Conservation (phyloP, 306 rosid genomes). For the Quercus ilex region DNA sequence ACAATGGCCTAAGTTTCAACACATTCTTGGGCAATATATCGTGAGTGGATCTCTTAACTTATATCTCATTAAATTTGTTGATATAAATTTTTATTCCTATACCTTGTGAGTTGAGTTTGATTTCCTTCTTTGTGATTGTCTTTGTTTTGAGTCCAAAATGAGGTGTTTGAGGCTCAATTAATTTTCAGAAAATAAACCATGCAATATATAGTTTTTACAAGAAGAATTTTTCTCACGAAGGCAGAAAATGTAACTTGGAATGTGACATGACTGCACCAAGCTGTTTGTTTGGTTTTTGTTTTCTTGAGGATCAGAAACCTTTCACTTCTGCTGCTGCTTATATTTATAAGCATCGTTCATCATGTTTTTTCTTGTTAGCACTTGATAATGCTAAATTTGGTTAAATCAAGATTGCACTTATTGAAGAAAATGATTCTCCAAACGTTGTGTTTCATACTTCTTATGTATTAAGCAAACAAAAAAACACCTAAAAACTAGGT, state of each 20-base stretch:
- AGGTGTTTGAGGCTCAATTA: neutral
- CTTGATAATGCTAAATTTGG: neutral
- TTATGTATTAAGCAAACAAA: too few species aligned
- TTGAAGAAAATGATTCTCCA: neutral
- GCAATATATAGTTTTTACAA: neutral
- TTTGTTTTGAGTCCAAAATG: neutral
- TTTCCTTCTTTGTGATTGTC: neutral
- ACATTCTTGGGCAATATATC: constrained; percentile 80
- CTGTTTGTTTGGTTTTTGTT: neutral
- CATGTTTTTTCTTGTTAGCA: neutral
- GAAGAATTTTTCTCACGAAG: too few species aligned
- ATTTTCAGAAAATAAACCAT: neutral
- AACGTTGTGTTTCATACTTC: neutral
- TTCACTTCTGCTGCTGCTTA: neutral
- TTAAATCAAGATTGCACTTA: too few species aligned
- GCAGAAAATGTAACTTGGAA: too few species aligned
- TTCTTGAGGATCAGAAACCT: neutral
- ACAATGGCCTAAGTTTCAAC: constrained; percentile 82
- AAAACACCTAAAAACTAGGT: neutral
- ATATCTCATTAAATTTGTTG: neutral
- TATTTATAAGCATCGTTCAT: neutral
- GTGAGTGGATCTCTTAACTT: constrained; percentile 42
- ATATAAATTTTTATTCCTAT: neutral
- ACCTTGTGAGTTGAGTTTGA: neutral
- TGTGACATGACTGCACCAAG: neutral